Evolutionary conservation across 2,329 filamentous ascomycete genomes (phyloP), one percentile per base, ranked within the genome.

Genomic region (Xylariales sp.): DNA sequence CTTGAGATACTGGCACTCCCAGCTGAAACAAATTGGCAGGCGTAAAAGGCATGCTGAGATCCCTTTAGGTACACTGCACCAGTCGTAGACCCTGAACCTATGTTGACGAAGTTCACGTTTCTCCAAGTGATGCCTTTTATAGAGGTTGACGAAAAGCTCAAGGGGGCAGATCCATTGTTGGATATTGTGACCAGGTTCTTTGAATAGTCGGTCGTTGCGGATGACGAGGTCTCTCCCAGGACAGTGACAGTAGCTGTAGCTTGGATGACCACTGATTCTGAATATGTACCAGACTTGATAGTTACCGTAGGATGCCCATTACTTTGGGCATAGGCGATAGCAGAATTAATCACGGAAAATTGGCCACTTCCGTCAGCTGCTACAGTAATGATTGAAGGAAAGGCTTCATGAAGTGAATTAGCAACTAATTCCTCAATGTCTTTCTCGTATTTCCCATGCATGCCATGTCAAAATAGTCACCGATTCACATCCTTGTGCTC

Each of bases 201-300:
- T 6, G 55, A 53, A 40, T 59, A 65, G 37, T 56, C 57, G 28
- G 41, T 47, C 17, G 16, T 2, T 18, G 50, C 37, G 6, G 49
- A 50, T 0, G 54, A 44, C 0, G 45, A 38, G 0, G 50, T 51
- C 33, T 61, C 50, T 15, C 65, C 68, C 11, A 65, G 43, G 12
- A 72, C 52, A 0, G 67, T 67, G 10, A 72, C 61, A 1, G 64
- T 53, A 2, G 61, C 57, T 0, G 63, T 66, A 3, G 60, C 66
- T 7, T 53, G 46, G 5, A 72, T 54, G 0, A 56, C 56, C 17
- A 72, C 50, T 6, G 57, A 53, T 38, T 72, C 66, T 6, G 59
- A 59, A 40, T 71, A 72, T 1, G 64, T 69, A 12, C 68, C 69
- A 2, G 65, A 57, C 5, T 62, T 56, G 14, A 71, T 56, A 11